Base-by-base conservation (phyloP, 306 rosid species). In the Pterocarpus santalinus region DNA sequence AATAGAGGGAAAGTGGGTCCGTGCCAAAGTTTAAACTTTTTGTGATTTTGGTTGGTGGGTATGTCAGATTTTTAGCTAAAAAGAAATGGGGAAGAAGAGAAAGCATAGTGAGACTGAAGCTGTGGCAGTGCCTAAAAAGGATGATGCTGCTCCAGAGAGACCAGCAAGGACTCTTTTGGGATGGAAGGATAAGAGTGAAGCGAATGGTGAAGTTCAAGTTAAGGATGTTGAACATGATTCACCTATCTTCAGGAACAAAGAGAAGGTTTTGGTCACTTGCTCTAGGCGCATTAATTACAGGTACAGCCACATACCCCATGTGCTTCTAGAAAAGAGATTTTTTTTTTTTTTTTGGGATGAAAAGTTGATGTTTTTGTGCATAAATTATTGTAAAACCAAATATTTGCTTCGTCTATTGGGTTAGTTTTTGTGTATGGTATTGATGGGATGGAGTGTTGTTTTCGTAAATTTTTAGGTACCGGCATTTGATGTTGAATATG, bases 401-500 rank as follows among this genome's bases (percentile, higher is more conserved):
- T 2, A 14, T 60, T 60, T 34, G 49, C 22, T 52, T 1, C 32
- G 16, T 44, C 1, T 69, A 14, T 12, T 55, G 36, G 34, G 43
- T 51, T 84, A 28, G 52, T 32, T 73, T 73, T 41, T 60, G 8
- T 36, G 3, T 33, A 11, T 77, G 46, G n/a, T 58, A 2, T 47
- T 65, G 7, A 84, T 79, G 14, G 47, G 51, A 17, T 72, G 62
- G 68, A 63, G 30, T 60, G 2, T 16, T 34, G 9, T 47, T 47
- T 30, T 8, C 3, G 15, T 63, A 0, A 69, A 32, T n/a, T 52
- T 73, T 10, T 65, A 93, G 99, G 89, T 91, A 93, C 83, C 97
- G 99, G 22, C 99, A 96, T 86, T 82, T 96, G 85, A 93, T 96
- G 99, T 86, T 93, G 94, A 96, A 96, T 75, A 13, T 96, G 83